Conservation (phyloP, 1,284 basidiomycete species). For the Malassezia sympodialis region DNA sequence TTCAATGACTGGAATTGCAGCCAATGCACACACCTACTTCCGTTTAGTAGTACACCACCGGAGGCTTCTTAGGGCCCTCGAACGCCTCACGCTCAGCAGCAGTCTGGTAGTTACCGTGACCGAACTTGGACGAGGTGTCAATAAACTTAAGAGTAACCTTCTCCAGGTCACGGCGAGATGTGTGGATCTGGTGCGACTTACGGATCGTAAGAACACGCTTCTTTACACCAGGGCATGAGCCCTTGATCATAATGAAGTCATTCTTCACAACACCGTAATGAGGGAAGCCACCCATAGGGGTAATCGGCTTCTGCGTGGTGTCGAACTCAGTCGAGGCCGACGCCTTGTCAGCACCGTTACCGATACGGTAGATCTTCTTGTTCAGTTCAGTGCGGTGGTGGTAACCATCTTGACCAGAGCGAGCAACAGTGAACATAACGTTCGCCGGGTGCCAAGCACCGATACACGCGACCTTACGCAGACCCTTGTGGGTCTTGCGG, state of each 20-base stretch:
- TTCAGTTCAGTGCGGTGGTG: conserved; percentile 89
- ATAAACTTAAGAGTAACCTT: conserved; percentile 98
- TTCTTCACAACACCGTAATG: conserved; percentile 98
- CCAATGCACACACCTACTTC: conserved; percentile 54
- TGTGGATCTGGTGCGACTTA: conserved; percentile 47
- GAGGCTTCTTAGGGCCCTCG: conserved; percentile 59
- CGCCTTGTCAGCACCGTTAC: conserved; percentile 64
- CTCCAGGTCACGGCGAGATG: conserved; percentile 58
- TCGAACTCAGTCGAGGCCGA: conserved; percentile 72
- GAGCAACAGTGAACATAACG: conserved; percentile 99
- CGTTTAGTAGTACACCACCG: conserved; percentile 53
- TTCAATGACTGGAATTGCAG: conserved; percentile 48
- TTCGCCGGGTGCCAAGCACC: conserved; percentile 98
- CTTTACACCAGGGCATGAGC: conserved; percentile 80
- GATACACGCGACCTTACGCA: conserved; percentile 92
- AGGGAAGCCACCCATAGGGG: conserved; percentile 97
- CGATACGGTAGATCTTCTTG: conserved; percentile 92
- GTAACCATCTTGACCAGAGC: conserved; percentile 98
- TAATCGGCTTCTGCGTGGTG: conserved; percentile 67
- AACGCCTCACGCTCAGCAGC: conserved; percentile 88
- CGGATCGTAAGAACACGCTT: conserved; percentile 80
- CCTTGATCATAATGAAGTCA: conserved; percentile 78
- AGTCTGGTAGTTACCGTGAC: conserved; percentile 93
- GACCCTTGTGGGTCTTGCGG: conserved; percentile 98
- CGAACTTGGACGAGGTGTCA: conserved; percentile 80